phyloP scores from a whole-genome alignment of 495 filamentous ascomycete species.

The Tuber borchii region DNA sequence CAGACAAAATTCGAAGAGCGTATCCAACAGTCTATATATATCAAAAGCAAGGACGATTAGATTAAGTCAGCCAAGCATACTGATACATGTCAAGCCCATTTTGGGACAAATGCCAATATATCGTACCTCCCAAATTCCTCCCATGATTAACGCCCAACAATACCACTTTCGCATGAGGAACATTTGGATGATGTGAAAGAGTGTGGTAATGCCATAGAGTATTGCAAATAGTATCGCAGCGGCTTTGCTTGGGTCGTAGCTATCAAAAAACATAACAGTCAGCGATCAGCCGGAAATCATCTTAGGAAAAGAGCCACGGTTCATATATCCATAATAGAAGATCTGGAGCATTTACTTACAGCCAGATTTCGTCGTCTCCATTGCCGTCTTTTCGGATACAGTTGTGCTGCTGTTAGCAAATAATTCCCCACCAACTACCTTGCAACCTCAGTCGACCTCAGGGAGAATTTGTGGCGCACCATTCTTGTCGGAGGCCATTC shows the following conservation, averaged over 20 bases:
- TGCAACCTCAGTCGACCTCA: not conserved
- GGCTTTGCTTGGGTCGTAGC: constrained; percentile 22
- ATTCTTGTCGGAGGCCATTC: not conserved
- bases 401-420: not conserved
- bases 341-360: not conserved
- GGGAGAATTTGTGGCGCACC: not conserved
- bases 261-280: not conserved
- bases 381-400: not conserved
- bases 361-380: not conserved
- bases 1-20: constrained; percentile 19
- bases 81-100: not conserved
- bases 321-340: not conserved
- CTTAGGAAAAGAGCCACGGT: not conserved
- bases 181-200: constrained; percentile 46
- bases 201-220: constrained; percentile 45
- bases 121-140: constrained; percentile 43
- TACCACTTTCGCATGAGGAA: constrained; percentile 45
- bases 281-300: not conserved
- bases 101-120: not conserved
- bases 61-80: not conserved
- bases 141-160: constrained; percentile 47
- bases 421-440: not conserved
- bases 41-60: not conserved
- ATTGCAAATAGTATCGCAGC: constrained; percentile 43
- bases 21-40: constrained; percentile 18